Evolutionary conservation across 805 yeast genomes (phyloP).

Genomic region (Saturnispora halmiae): DNA sequence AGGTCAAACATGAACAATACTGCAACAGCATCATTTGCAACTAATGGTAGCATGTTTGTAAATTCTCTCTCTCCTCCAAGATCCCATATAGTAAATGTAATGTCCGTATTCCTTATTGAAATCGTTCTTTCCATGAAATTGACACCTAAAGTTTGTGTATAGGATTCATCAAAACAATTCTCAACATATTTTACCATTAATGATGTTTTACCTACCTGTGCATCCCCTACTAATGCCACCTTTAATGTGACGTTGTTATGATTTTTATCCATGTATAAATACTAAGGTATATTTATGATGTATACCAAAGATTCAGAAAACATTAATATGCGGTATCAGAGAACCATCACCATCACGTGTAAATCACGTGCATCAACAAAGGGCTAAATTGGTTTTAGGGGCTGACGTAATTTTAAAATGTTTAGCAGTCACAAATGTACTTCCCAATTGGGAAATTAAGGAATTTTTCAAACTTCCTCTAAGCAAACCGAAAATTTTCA

Average conservation of each 20-base stretch:
- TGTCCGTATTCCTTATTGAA: constrained; percentile 74
- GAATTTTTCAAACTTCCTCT: neutral
- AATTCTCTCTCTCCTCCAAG: constrained; percentile 93
- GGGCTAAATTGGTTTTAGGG: neutral
- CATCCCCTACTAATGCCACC: constrained; percentile 91
- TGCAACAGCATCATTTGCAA: constrained; percentile 87
- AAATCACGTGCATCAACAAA: neutral
- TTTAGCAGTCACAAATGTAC: constrained; percentile 1
- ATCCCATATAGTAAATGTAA: constrained; percentile 91
- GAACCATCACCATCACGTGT: no score
- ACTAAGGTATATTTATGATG: neutral
- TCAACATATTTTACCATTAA: constrained; percentile 97
- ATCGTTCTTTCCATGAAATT: constrained; percentile 90
- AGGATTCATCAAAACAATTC: constrained; percentile 82
- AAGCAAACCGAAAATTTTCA: constrained; percentile 2
- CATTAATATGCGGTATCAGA: no score
- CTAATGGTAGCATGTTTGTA: constrained; percentile 90
- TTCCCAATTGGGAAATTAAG: constrained; percentile 1
- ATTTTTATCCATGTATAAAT: constrained; percentile 11
- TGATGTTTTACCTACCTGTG: constrained; percentile 93
- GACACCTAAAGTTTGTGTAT: constrained; percentile 90
- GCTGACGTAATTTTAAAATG: neutral
- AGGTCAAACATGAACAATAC: constrained; percentile 84
- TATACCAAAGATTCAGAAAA: neutral
- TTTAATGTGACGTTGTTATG: constrained; percentile 54